phyloP scores from a whole-genome alignment of 768 basidiomycete species.

The Strobilomyces confusus region DNA sequence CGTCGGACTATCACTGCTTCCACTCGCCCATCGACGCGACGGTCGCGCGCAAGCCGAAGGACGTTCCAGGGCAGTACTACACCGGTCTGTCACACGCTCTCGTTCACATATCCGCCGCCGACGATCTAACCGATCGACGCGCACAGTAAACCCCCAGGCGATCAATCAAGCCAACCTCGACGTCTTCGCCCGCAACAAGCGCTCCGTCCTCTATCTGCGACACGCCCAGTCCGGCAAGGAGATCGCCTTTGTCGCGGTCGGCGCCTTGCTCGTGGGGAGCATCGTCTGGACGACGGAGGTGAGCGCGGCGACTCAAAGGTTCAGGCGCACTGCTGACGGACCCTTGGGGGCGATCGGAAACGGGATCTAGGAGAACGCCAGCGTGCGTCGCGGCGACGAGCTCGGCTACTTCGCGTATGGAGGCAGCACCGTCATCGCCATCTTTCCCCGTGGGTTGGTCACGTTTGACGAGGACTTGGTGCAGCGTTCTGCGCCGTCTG shows the following conservation, averaged over 20 bases:
- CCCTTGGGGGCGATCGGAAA: neutral
- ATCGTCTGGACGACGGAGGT: slow-evolving; percentile 56
- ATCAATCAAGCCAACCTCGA: slow-evolving; percentile 63
- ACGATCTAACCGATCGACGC: neutral
- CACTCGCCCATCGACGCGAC: slow-evolving; percentile 64
- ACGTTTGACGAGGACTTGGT: slow-evolving; percentile 63
- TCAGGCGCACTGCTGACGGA: too few relatives aligned
- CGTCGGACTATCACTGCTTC: slow-evolving; percentile 80
- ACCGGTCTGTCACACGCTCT: slow-evolving; percentile 39
- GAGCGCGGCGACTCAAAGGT: neutral
- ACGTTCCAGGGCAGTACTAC: slow-evolving; percentile 57
- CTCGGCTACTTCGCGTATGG: slow-evolving; percentile 71
- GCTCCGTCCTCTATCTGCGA: slow-evolving; percentile 52
- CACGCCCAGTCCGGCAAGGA: slow-evolving; percentile 42
- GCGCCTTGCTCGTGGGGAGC: slow-evolving; percentile 77
- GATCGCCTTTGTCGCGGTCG: slow-evolving; percentile 71
- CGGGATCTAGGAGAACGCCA: slow-evolving; percentile 36
- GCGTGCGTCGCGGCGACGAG: slow-evolving; percentile 61
- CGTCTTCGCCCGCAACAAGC: slow-evolving; percentile 61
- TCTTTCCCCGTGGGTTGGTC: slow-evolving; percentile 54
- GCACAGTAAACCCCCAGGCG: slow-evolving; percentile 72
- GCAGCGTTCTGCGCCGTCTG: slow-evolving; percentile 40
- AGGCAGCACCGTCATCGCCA: slow-evolving; percentile 63
- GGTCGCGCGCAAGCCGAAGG: slow-evolving; percentile 36
- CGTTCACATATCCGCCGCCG: neutral